Conservation (phyloP, 495 filamentous ascomycete genomes). For the Penicillium crystallinum region DNA sequence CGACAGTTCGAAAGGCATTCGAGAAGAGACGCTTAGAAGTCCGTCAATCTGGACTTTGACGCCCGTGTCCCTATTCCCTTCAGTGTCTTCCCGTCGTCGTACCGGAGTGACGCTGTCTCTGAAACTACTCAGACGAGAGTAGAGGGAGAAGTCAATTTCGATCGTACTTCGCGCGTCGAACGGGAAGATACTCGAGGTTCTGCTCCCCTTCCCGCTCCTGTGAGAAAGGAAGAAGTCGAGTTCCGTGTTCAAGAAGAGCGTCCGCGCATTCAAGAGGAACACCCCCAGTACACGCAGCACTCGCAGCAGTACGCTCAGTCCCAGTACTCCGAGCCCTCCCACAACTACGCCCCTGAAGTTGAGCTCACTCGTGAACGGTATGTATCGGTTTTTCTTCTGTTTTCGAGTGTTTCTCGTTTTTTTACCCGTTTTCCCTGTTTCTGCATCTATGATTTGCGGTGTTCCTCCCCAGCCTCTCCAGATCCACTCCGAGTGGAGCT, state of each 20-base stretch:
- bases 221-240: slow-evolving; percentile 77
- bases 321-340: slow-evolving; percentile 4
- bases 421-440: slow-evolving; percentile 5
- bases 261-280: slow-evolving; percentile 51
- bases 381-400: slow-evolving; percentile 19
- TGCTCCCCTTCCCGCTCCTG: slow-evolving; percentile 63
- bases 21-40: slow-evolving; percentile 81
- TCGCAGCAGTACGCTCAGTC: slow-evolving; percentile 5
- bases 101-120: slow-evolving; percentile 84
- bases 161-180: slow-evolving; percentile 75
- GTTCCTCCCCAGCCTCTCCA: slow-evolving; percentile 3
- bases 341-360: slow-evolving; percentile 41
- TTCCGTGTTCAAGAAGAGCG: slow-evolving; percentile 64
- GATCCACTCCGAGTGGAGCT: not conserved
- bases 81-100: slow-evolving; percentile 99
- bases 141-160: slow-evolving; percentile 84
- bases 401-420: slow-evolving; percentile 11
- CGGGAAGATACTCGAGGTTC: slow-evolving; percentile 81
- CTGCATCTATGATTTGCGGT: not conserved
- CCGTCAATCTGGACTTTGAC: slow-evolving; percentile 99
- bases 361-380: slow-evolving; percentile 54
- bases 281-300: slow-evolving; percentile 29
- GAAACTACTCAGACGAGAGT: slow-evolving; percentile 73
- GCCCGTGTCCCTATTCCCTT: slow-evolving; percentile 97
- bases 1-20: slow-evolving; percentile 84